A percentile compares a stretch with the other conserved stretches of the same genome.
Conservation (phyloP, 2,329 filamentous ascomycete species). For the Talaromyces amestolkiae region DNA sequence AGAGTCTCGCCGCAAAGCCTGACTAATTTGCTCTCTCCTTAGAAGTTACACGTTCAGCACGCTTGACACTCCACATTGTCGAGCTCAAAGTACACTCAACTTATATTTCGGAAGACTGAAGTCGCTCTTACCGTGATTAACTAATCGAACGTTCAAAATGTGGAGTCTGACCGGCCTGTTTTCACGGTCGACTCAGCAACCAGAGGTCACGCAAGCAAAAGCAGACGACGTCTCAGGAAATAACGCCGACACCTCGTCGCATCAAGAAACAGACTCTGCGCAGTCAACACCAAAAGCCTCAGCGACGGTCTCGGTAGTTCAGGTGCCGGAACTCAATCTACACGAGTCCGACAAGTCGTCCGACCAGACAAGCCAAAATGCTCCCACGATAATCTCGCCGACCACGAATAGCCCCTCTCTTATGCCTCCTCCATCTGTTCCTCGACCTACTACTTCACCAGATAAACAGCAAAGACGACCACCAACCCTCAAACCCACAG, state of each 20-base stretch:
- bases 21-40: not conserved
- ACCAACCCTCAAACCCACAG: conserved; percentile 17
- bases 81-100: not conserved
- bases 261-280: conserved; percentile 20
- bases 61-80: no score
- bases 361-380: conserved; percentile 1
- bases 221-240: not conserved
- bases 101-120: not conserved
- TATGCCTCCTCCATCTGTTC: conserved; percentile 32
- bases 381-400: not conserved
- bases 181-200: conserved; percentile 11
- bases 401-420: conserved; percentile 25
- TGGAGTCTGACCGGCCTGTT: conserved; percentile 22
- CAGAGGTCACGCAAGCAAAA: not conserved
- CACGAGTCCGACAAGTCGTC: conserved; percentile 22
- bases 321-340: conserved; percentile 36
- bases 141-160: not conserved
- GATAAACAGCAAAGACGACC: conserved; percentile 21
- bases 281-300: conserved; percentile 40
- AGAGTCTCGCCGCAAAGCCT: not conserved
- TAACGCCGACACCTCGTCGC: conserved; percentile 15
- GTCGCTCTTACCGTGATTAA: not conserved
- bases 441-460: conserved; percentile 22
- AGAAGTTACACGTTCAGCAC: no score
- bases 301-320: conserved; percentile 27